A percentile compares a stretch with the other conserved stretches of the same genome.
These are phyloP conservation scores for Penicillium sp. DNA, from an alignment of 2,329 filamentous ascomycete genomes.

Conservation along the genomic window DNA sequence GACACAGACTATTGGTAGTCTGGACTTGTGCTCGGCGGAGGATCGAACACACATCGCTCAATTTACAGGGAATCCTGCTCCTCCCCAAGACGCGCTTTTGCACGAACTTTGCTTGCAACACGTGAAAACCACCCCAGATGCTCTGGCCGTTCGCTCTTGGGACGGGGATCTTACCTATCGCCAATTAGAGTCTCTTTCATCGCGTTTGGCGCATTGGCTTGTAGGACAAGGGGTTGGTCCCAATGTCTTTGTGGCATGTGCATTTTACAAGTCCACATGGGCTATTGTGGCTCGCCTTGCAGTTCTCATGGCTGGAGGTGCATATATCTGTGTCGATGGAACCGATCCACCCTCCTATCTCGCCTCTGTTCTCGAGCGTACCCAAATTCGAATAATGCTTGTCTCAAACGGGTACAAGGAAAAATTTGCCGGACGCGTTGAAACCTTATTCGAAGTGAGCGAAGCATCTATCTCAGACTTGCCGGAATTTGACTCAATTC, in stretches of 20 bases:
- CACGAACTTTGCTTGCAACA: constrained; percentile 21
- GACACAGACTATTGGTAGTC: constrained; percentile 5
- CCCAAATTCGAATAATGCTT: constrained; percentile 66
- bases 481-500: neutral
- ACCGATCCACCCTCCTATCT: constrained; percentile 71
- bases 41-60: constrained; percentile 10
- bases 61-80: constrained; percentile 11
- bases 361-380: constrained; percentile 72
- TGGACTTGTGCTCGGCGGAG: constrained; percentile 16
- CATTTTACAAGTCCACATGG: constrained; percentile 25
- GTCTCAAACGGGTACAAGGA: constrained; percentile 41
- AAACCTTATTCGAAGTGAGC: constrained; percentile 15
- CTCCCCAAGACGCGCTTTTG: constrained; percentile 10
- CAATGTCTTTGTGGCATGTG: constrained; percentile 15
- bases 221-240: constrained; percentile 16
- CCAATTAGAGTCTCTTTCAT: constrained; percentile 10
- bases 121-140: constrained; percentile 11
- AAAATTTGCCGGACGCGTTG: constrained; percentile 7
- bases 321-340: constrained; percentile 74
- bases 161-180: constrained; percentile 21
- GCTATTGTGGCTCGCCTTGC: constrained; percentile 23
- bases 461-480: constrained; percentile 6
- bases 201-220: constrained; percentile 19
- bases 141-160: constrained; percentile 21
- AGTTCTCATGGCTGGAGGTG: constrained; percentile 35